Percentiles rank a stretch among this genome's conserved stretches.
These are phyloP conservation scores for Skeletonema potamos DNA, from an alignment of 108 stramenopile genomes.

Conservation along the genomic window DNA sequence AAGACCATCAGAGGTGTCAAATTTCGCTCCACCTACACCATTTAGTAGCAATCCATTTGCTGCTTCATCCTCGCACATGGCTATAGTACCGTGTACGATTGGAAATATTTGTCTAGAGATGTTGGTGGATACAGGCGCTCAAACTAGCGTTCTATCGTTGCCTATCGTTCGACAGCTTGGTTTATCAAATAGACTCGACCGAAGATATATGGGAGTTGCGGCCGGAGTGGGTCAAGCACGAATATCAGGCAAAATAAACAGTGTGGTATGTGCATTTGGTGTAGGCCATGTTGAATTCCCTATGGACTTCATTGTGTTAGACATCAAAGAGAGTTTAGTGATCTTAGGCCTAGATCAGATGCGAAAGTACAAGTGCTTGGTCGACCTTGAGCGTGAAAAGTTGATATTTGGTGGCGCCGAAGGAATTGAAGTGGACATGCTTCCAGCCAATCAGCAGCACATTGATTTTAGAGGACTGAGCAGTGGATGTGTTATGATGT, in stretches of 20 bases:
- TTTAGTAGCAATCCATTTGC: slow-evolving; percentile 12
- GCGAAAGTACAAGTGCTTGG: slow-evolving; percentile 69
- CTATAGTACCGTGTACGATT: slow-evolving; percentile 54
- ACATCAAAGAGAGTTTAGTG: slow-evolving; percentile 51
- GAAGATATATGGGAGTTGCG: slow-evolving; percentile 49
- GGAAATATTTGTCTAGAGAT: slow-evolving; percentile 59
- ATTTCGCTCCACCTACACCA: slow-evolving; percentile 10
- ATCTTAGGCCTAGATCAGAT: slow-evolving; percentile 76
- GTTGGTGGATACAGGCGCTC: slow-evolving; percentile 78
- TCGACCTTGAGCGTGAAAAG: slow-evolving; percentile 60
- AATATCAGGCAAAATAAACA: slow-evolving; percentile 56
- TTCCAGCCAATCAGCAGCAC: slow-evolving; percentile 42
- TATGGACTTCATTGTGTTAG: slow-evolving; percentile 69
- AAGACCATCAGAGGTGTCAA: background rate
- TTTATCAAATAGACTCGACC: slow-evolving; percentile 53
- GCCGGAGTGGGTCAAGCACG: slow-evolving; percentile 64
- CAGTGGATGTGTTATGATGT: slow-evolving; percentile 38
- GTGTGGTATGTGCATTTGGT: slow-evolving; percentile 52
- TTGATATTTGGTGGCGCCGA: slow-evolving; percentile 65
- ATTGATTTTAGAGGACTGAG: slow-evolving; percentile 21
- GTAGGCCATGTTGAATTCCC: slow-evolving; percentile 71
- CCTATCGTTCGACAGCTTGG: slow-evolving; percentile 54
- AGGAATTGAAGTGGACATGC: slow-evolving; percentile 64
- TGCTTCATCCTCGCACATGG: slow-evolving; percentile 46
- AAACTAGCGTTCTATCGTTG: slow-evolving; percentile 60